Evolutionary conservation across 176 grass and related monocot species (phyloP), one percentile per base, ranked within the genome.

Genomic region (Tillandsia leiboldiana): DNA sequence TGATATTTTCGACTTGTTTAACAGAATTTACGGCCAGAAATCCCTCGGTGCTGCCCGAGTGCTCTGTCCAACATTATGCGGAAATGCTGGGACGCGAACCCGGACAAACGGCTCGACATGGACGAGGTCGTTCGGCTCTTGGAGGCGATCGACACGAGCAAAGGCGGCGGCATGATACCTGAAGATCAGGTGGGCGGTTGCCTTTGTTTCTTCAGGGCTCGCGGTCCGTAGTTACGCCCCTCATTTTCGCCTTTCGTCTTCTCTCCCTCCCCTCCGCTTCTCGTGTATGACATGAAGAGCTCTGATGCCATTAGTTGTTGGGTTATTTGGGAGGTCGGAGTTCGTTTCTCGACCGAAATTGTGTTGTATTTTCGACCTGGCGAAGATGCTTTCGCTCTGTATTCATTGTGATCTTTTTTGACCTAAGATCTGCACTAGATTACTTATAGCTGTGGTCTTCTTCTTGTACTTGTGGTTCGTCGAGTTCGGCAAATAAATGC

Each of bases 71-170:
- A 68, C 50, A 91, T 96, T 70, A 91, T 96, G 91, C 70, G 84
- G 33, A 81, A 70, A 53, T 96, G 91, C n/a, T 96, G 91, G 89
- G 89, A 92, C 11, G 89, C 82, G 2, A 85, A 92, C 48, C 85
- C 89, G 0, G 82, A 86, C 42, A 91, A 86, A 53, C 77, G 91
- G 3, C 91, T 77, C 1, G 88, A 96, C 24, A 96, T 96, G 91
- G 75, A 84, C 8, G 85, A 84, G 50, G 91, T 96, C 23, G 91
- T 91, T 53, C 62, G 64, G 27, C 80, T 96, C 74, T 11, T 92
- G 64, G 85, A 88, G 53, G 79, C 85, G 20, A 70, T 92, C 0
- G 79, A 92, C 80, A 88, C 85, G 2, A 88, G 82, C 64, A 92
- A 83, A 68, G 89, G 89, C 4, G 89, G 89, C 17, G 89, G 80